Evolutionary conservation across 2,329 filamentous ascomycete genomes (phyloP).

Genomic region (Exophiala xenobiotica): DNA sequence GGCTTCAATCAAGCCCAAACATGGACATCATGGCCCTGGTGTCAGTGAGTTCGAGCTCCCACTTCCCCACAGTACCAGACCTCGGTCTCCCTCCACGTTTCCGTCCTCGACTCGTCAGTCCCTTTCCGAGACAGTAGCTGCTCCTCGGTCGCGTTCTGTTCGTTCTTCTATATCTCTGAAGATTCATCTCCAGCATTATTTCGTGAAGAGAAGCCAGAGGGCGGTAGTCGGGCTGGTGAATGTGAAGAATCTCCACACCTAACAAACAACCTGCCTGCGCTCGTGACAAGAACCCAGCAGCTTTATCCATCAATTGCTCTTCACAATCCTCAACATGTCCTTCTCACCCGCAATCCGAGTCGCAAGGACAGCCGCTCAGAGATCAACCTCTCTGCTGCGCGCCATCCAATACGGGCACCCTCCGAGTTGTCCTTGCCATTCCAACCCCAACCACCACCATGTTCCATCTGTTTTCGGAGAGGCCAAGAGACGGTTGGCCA

Average conservation of each 20-base stretch:
- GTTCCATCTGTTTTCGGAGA: conserved; percentile 50
- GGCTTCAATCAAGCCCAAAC: not conserved
- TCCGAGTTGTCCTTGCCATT: conserved; percentile 87
- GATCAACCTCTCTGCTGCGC: conserved; percentile 64
- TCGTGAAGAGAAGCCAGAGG: not conserved
- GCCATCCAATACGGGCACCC: conserved; percentile 91
- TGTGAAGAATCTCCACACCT: not conserved
- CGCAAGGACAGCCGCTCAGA: conserved; percentile 47
- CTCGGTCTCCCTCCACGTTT: conserved; percentile 15
- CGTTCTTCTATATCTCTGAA: not conserved
- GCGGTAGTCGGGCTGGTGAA: not conserved
- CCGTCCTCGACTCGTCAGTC: not conserved
- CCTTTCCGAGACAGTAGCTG: not conserved
- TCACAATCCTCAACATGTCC: conserved; percentile 26
- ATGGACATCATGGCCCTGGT: too few relatives aligned
- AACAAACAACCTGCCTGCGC: not conserved
- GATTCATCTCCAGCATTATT: not conserved
- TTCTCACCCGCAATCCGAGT: conserved; percentile 45
- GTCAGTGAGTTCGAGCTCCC: too few relatives aligned
- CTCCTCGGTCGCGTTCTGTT: not conserved
- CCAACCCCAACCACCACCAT: conserved; percentile 74
- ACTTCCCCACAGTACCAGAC: conserved; percentile 11
- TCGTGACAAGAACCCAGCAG: too few relatives aligned
- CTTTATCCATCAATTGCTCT: not conserved
- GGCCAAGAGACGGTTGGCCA: conserved; percentile 66